Evolutionary conservation across 345 rosid genomes (phyloP).

Genomic region (Eucalyptus sp.): DNA sequence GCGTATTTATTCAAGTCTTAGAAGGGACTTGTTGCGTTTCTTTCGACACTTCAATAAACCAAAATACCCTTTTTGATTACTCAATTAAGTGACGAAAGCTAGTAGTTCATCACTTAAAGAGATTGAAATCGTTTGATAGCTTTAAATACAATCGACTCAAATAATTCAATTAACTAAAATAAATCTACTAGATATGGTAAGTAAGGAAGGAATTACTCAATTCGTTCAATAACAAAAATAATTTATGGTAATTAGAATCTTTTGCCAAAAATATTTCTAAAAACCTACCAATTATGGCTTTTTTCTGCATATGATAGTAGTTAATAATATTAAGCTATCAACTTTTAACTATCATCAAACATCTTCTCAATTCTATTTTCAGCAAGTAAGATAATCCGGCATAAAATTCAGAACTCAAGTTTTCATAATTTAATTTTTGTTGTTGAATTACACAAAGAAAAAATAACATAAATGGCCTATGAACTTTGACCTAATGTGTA

Average conservation of each 20-base stretch:
- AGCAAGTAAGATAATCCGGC: not conserved
- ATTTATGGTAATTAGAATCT: not conserved
- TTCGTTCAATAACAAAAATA: not conserved
- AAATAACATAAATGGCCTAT: too few species aligned
- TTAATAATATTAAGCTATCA: not conserved
- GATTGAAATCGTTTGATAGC: not conserved
- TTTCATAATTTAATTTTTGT: not conserved
- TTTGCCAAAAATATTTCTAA: not conserved
- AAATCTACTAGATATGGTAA: not conserved
- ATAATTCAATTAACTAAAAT: not conserved
- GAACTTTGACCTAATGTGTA: accelerated
- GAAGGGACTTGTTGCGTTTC: not conserved
- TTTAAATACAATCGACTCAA: not conserved
- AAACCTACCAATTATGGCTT: not conserved
- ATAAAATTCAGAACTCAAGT: not conserved
- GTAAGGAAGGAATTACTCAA: not conserved
- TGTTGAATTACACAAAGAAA: not conserved
- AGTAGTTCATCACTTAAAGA: not conserved
- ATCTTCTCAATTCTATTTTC: not conserved
- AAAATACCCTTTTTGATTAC: not conserved
- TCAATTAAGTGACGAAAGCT: not conserved
- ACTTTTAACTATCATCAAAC: not conserved
- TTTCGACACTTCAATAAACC: not conserved
- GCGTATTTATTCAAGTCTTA: not conserved
- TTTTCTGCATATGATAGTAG: not conserved